These are phyloP conservation scores for Schwanniomyces pseudopolymorphus DNA, from an alignment of 805 yeast genomes.

Conservation along the genomic window DNA sequence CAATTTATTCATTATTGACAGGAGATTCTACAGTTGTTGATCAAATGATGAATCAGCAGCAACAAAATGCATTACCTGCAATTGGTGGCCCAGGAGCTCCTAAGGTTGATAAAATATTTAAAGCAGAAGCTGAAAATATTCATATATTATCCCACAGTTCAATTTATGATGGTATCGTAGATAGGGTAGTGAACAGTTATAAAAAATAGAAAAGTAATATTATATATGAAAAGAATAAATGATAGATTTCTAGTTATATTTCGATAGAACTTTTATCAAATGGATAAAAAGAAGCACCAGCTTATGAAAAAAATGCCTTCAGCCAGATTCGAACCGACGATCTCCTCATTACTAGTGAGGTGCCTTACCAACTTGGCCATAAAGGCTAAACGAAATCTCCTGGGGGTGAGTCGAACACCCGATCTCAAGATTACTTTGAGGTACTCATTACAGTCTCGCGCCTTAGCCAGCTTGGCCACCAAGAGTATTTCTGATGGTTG, in stretches of 20 bases:
- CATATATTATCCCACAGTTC: slow-evolving; percentile 56
- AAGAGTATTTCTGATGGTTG: slow-evolving; percentile 28
- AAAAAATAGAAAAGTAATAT: background rate
- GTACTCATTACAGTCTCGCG: slow-evolving; percentile 47
- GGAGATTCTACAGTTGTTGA: slow-evolving; percentile 50
- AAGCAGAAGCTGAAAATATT: slow-evolving; percentile 70
- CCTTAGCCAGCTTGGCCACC: slow-evolving; percentile 53
- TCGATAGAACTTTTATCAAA: no score
- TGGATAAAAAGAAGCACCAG: no score
- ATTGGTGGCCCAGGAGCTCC: slow-evolving; percentile 60
- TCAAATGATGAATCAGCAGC: slow-evolving; percentile 44
- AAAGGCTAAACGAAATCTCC: slow-evolving; percentile 36
- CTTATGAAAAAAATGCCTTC: slow-evolving; percentile 21
- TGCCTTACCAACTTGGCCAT: slow-evolving; percentile 37
- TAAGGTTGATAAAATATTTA: slow-evolving; percentile 60
- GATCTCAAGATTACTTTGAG: slow-evolving; percentile 46
- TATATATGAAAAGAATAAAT: no score
- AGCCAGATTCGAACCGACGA: slow-evolving; percentile 31
- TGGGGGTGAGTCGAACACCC: slow-evolving; percentile 54
- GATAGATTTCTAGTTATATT: no score
- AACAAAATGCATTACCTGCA: slow-evolving; percentile 38
- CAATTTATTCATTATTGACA: slow-evolving; percentile 71
- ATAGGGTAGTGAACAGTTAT: slow-evolving; percentile 40
- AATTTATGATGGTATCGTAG: slow-evolving; percentile 59
- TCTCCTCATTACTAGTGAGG: slow-evolving; percentile 35